Base-by-base conservation (phyloP, 2,329 filamentous ascomycete species). In the Chaetomiaceae sp. region DNA sequence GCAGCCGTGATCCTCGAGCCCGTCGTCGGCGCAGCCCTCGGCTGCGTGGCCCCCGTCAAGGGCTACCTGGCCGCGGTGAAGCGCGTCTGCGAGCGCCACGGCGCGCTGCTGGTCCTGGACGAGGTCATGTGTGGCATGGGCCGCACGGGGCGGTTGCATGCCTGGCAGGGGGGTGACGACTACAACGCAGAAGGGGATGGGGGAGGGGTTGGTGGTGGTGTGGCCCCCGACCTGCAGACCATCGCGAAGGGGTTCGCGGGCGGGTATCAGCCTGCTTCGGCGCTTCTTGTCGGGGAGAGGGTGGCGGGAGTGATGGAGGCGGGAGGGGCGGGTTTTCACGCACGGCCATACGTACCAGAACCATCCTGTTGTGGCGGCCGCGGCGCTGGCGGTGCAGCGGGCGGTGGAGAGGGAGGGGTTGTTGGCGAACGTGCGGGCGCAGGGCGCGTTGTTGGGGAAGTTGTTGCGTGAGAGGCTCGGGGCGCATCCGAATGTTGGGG, bases 111-210 rank as follows among this genome's bases (percentile, higher is more conserved):
- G n/a, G 84, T 92, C 40, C 68, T 92, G 0, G 89, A 93, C 60
- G 88, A 92, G 45, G 76, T 89, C 39, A 88, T 90, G 85, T 84
- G 79, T 42, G 83, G 83, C 2, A 77, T 78, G 65, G 82, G 83
- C 1, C 70, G 82, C 1, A 75, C 74, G 0, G 82, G 81, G 0
- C 74, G 70, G 4, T 65, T 84, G 57, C 77, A 87, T 66, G 78
- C 80, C 1, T 87, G 80, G 76, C 73, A 85, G 57, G 72, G 80
- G 42, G 75, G n/a, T n/a, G n/a, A n/a, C n/a, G n/a, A n/a, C n/a
- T n/a, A n/a, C n/a, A n/a, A 82, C 2, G 4, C 8, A 12, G 30
- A 33, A 13, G 30, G 14, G 25, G 23, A 30, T 19, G 38, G 25
- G 41, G 37, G 38, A 25, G 75, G 81, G 17, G 43, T 19, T n/a